Base-by-base conservation (phyloP, 2,329 filamentous ascomycete genomes). In the Aspergillus fumigatiaffinis region DNA sequence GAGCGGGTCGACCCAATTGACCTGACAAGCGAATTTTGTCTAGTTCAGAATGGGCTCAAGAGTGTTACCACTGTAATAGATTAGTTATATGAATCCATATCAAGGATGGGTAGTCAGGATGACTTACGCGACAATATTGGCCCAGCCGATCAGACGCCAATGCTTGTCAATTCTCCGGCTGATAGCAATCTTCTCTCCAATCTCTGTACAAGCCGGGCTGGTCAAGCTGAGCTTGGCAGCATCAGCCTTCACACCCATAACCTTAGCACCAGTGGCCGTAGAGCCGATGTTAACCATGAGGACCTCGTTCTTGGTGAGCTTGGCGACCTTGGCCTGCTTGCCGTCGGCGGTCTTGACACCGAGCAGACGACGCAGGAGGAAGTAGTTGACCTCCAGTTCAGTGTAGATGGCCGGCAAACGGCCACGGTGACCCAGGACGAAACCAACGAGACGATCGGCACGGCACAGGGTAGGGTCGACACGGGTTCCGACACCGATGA, bases 201-300 rank as follows among this genome's bases (percentile, higher is more conserved):
- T 88, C 75, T 96, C 93, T 52, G 94, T 99, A 82, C 94, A 99
- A 57, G 94, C 94, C 48, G 92, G 92, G 73, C 87, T 93, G 60
- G 92, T 97, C 68, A 99, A 82, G 59, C 91, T 88, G 65, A 99
- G 84, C 82, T 97, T 97, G 57, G 94, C 94, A 57, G 92, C 93
- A 84, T 99, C 94, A 71, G 93, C 92, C 85, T 94, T 97, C 73
- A 97, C 95, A 70, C 91, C 93, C 58, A 94, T 86, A 54, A 99
- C 91, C 86, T 97, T 99, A 66, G 94, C 94, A 77, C 94, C 94
- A 14, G 93, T 97, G 50, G 94, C 95, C 9, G 93, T 97, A 41
- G 91, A 96, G 61, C 94, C 94, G 73, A 99, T 99, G 83, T 99
- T 99, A 65, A 99, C 94, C 94, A 99, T 97, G 78, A 99, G 88